phyloP scores from a whole-genome alignment of 192 early-diverging fungal species.

The Tieghemiomyces parasiticus region DNA sequence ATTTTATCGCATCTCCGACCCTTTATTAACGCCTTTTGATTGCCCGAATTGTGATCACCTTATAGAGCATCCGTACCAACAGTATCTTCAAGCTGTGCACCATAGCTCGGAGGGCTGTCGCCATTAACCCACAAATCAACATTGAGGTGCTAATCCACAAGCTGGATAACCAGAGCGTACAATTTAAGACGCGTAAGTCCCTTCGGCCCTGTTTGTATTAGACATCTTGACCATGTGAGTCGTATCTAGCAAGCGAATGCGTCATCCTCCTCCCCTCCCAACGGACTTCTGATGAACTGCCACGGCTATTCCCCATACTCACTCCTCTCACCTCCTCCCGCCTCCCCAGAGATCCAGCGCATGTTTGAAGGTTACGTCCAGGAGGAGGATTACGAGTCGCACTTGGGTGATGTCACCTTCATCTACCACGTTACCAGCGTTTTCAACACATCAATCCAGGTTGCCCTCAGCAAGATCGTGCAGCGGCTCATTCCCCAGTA shows the following conservation, averaged over 20 bases:
- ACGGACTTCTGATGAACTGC: not conserved
- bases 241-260: not conserved
- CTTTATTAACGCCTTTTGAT: not conserved
- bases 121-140: conserved; percentile 5
- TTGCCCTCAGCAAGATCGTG: conserved; percentile 7
- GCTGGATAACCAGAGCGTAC: conserved; percentile 6
- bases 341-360: conserved; percentile 1
- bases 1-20: not conserved
- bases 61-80: not conserved
- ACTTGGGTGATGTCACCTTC: not conserved
- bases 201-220: not conserved
- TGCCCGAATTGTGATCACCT: not conserved
- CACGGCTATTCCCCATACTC: not conserved
- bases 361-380: conserved; percentile 7
- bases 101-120: not conserved
- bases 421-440: conserved; percentile 10
- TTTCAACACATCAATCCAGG: conserved; percentile 2
- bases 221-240: not conserved
- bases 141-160: conserved; percentile 9
- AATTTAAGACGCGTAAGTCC: conserved; percentile 5
- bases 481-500: conserved; percentile 3
- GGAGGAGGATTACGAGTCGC: conserved; percentile 3
- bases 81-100: conserved; percentile 5
- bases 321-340: not conserved
- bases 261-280: not conserved